Evolutionary conservation across 1,284 basidiomycete genomes (phyloP), one percentile per base, ranked within the genome.

Genomic region (Cystobasidiaceae sp.): DNA sequence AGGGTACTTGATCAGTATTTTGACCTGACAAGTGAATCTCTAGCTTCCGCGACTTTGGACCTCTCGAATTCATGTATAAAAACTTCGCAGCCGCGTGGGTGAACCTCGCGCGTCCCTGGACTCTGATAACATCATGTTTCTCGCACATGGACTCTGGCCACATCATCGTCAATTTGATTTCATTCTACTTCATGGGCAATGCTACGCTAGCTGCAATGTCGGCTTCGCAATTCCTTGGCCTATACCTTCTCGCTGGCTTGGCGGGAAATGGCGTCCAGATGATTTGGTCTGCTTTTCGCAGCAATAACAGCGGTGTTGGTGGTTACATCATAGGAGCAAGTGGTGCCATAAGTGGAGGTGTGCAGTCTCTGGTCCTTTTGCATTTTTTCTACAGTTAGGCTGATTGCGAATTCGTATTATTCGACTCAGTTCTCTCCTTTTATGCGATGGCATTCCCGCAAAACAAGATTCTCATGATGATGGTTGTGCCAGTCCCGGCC

Each of bases 161-260:
- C 41, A 64, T 64, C 23, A 45, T 55, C 27, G 61, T 55, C 4
- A 64, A 64, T 41, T 30, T 64, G 19, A 37, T 64, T 17, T 51
- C 61, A 2, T 64, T 64, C 43, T 64, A 55, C 43, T 64, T 64
- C 33, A 64, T 64, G 61, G 61, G 61, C 41, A 27, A 56, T 34
- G 50, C 61, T 44, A 52, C 61, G 9, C 28, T 64, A 27, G 27
- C 51, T 2, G 56, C 56, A 25, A 28, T 64, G 19, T 32, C 51
- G 21, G 48, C 52, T 23, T 55, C 51, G 11, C 61, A 56, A 55
- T 49, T 50, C 23, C 30, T 44, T 30, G 43, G 41, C 27, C 45
- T 64, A 3, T 64, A 64, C 30, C 15, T 64, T 19, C 15, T 64
- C 23, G 50, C 61, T n/a, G 61, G 61, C 6, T 25, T 56, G 46